Conservation (phyloP, 2,329 filamentous ascomycete species). For the Ophiocordyceps camponoti-leonardi region DNA sequence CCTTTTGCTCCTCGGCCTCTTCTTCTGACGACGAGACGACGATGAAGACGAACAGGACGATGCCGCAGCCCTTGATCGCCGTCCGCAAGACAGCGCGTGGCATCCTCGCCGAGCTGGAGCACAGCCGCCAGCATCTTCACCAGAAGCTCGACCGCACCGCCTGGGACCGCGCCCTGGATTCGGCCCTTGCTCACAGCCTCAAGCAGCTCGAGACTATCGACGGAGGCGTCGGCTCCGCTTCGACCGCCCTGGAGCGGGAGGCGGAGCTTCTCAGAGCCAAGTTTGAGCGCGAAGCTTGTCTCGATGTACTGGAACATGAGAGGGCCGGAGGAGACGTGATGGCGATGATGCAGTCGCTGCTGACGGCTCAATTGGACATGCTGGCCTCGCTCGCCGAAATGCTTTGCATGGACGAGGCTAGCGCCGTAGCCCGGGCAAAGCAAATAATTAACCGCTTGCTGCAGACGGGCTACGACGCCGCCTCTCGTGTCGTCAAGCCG, state of each 20-base stretch:
- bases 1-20: neutral
- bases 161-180: slow-evolving; percentile 80
- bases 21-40: slow-evolving; percentile 16
- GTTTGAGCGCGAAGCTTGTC: slow-evolving; percentile 64
- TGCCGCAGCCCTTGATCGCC: slow-evolving; percentile 50
- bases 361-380: slow-evolving; percentile 85
- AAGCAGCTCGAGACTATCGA: slow-evolving; percentile 51
- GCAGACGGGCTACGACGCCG: slow-evolving; percentile 54
- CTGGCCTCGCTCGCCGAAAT: slow-evolving; percentile 70
- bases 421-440: slow-evolving; percentile 67
- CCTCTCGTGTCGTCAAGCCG: slow-evolving; percentile 76
- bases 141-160: slow-evolving; percentile 63
- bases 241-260: slow-evolving; percentile 59
- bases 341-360: slow-evolving; percentile 61
- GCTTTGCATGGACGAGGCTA: slow-evolving; percentile 63
- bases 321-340: slow-evolving; percentile 50
- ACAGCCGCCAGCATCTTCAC: slow-evolving; percentile 79
- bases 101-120: slow-evolving; percentile 75
- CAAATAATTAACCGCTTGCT: slow-evolving; percentile 62
- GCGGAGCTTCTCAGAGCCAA: slow-evolving; percentile 71
- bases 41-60: slow-evolving; percentile 23
- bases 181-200: slow-evolving; percentile 71
- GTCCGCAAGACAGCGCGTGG: slow-evolving; percentile 82
- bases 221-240: slow-evolving; percentile 37
- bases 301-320: slow-evolving; percentile 68